Percentiles rank a stretch among this genome's conserved stretches.
These are phyloP conservation scores for Dothistroma septosporum DNA, from an alignment of 2,329 filamentous ascomycete genomes.

Conservation along the genomic window DNA sequence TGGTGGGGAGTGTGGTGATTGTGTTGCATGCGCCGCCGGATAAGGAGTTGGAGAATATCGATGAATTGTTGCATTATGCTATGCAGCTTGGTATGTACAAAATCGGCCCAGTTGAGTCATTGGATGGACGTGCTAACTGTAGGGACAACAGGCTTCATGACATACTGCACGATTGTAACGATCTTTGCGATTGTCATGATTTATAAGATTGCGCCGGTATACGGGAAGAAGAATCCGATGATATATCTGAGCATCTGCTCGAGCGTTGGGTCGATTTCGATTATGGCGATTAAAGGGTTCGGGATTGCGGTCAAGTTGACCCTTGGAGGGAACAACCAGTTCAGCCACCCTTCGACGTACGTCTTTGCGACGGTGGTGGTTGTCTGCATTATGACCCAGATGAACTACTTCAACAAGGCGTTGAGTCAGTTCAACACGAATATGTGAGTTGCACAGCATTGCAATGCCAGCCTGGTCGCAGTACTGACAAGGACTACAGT, in stretches of 20 bases:
- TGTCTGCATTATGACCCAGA: conserved; percentile 95
- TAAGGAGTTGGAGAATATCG: conserved; percentile 83
- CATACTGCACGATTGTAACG: conserved; percentile 76
- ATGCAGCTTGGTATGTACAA: conserved; percentile 74
- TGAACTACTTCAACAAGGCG: conserved; percentile 99
- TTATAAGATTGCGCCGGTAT: conserved; percentile 81
- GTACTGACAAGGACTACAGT: conserved; percentile 45
- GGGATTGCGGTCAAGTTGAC: conserved; percentile 96
- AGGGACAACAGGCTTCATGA: conserved; percentile 67
- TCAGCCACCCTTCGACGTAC: conserved; percentile 90
- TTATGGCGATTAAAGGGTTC: conserved; percentile 99
- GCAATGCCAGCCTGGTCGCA: background rate
- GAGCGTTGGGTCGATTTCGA: conserved; percentile 91
- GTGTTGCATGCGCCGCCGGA: conserved; percentile 95
- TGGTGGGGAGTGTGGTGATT: conserved; percentile 95
- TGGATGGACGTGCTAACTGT: conserved; percentile 6
- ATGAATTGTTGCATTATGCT: conserved; percentile 85
- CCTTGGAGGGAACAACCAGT: conserved; percentile 89
- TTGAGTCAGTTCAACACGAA: conserved; percentile 94
- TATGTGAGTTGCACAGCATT: conserved; percentile 75
- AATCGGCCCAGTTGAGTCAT: background rate
- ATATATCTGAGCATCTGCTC: conserved; percentile 98
- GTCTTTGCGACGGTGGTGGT: conserved; percentile 91
- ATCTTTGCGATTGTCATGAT: conserved; percentile 92
- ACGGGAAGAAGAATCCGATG: conserved; percentile 93